Conservation (phyloP, 2,329 filamentous ascomycete species). For the Fusarium haematococcum region DNA sequence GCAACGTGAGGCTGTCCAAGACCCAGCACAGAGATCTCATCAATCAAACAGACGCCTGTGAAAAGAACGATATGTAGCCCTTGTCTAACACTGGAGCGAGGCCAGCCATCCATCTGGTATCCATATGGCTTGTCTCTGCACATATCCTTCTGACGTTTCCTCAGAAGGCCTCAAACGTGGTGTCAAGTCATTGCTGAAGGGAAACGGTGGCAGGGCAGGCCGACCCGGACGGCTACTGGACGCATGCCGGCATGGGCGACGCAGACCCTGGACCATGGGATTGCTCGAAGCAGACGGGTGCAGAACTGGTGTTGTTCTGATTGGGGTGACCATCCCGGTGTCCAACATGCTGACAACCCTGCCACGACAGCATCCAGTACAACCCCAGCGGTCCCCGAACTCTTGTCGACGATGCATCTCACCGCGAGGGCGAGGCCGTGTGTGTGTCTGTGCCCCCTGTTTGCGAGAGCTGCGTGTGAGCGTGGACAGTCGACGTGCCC, state of each 20-base stretch:
- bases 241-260: constrained; percentile 10
- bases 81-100: constrained; percentile 31
- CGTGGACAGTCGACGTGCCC: constrained; percentile 30
- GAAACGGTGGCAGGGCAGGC: constrained; percentile 20
- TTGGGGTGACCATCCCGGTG: constrained; percentile 25
- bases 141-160: constrained; percentile 36
- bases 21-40: constrained; percentile 1
- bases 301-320: constrained; percentile 31
- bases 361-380: constrained; percentile 34
- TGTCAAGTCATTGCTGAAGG: constrained; percentile 30
- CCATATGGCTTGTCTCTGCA: constrained; percentile 32
- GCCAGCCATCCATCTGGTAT: constrained; percentile 38
- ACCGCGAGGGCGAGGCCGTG: constrained; percentile 10
- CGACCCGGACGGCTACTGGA: constrained; percentile 18
- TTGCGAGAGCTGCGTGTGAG: constrained; percentile 17
- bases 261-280: constrained; percentile 25
- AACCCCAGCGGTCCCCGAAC: constrained; percentile 34
- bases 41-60: constrained; percentile 3
- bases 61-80: constrained; percentile 1
- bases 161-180: constrained; percentile 40
- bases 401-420: constrained; percentile 20
- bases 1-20: constrained; percentile 13
- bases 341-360: constrained; percentile 34
- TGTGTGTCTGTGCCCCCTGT: constrained; percentile 27
- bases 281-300: constrained; percentile 43